Percentiles rank a stretch among this genome's conserved stretches.
These are phyloP conservation scores for Phyllachora maydis DNA, from an alignment of 2,329 filamentous ascomycete genomes.

Conservation along the genomic window DNA sequence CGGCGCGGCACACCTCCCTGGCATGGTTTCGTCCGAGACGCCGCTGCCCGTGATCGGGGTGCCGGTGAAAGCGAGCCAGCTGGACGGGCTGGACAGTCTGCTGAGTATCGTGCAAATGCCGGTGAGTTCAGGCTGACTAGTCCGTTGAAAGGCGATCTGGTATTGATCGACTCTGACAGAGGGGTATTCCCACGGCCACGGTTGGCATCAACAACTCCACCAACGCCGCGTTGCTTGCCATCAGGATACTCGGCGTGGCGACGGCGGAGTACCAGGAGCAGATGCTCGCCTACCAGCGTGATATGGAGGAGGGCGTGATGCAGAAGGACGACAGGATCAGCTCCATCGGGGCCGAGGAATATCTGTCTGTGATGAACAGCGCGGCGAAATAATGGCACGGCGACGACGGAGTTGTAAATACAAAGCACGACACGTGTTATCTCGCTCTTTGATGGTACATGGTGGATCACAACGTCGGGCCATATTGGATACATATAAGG, in stretches of 20 bases:
- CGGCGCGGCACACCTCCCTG: constrained; percentile 52
- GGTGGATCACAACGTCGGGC: too few species aligned
- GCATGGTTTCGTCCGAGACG: constrained; percentile 56
- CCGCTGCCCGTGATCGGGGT: constrained; percentile 58
- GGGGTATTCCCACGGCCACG: constrained; percentile 52
- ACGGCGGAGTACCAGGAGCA: constrained; percentile 32
- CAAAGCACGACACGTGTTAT: too few species aligned
- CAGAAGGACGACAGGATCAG: constrained; percentile 37
- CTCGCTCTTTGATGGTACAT: too few species aligned
- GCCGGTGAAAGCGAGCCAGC: constrained; percentile 50
- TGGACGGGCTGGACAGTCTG: constrained; percentile 53
- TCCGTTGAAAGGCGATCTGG: too few species aligned
- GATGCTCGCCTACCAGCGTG: constrained; percentile 38
- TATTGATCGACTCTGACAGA: too few species aligned
- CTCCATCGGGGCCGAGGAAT: constrained; percentile 32
- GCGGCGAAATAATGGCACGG: too few species aligned
- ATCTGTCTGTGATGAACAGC: too few species aligned
- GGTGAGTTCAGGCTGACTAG: constrained; percentile 21
- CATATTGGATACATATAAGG: too few species aligned
- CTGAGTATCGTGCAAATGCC: constrained; percentile 65
- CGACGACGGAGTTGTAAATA: too few species aligned
- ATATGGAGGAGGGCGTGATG: constrained; percentile 42
- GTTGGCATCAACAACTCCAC: constrained; percentile 66
- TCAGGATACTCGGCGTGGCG: constrained; percentile 40
- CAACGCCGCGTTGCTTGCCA: constrained; percentile 54